phyloP scores from a whole-genome alignment of 2,329 filamentous ascomycete species.

The Domatiomyces catenatus region DNA sequence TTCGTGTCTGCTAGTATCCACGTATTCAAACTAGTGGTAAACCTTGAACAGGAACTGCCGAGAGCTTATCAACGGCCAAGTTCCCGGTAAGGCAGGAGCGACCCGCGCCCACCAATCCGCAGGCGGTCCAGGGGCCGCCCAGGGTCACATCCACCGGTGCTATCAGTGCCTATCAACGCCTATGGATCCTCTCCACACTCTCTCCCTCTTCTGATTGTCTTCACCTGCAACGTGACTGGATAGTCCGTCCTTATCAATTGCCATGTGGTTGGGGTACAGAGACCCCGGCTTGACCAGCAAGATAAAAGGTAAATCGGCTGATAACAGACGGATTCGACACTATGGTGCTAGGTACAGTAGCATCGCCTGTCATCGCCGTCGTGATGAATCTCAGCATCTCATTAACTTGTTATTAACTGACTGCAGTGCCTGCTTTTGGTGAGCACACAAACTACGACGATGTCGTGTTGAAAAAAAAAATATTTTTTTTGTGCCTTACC shows the following conservation, averaged over 20 bases:
- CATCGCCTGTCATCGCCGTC: no score
- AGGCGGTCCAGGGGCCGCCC: no score
- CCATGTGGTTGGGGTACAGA: neutral
- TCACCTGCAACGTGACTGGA: neutral
- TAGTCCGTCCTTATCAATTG: neutral
- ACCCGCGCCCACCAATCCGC: neutral
- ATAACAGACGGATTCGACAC: neutral
- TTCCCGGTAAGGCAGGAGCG: neutral
- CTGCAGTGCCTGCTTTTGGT: no score
- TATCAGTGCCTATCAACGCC: neutral
- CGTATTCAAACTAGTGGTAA: no score
- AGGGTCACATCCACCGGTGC: neutral
- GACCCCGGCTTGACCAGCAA: neutral
- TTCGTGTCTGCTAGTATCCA: neutral
- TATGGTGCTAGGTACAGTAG: no score
- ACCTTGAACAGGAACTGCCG: neutral
- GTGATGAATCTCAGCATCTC: no score
- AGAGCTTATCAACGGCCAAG: neutral
- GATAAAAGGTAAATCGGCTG: neutral
- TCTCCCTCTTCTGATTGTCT: neutral
- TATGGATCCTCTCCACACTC: neutral
- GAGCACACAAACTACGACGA: no score
- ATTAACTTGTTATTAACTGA: no score
- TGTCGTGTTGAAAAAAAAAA: no score
- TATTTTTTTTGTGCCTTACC: no score